A percentile compares a stretch with the other conserved stretches of the same genome.
Conservation (phyloP, 2,329 filamentous ascomycete genomes). For the Colletotrichum horii region DNA sequence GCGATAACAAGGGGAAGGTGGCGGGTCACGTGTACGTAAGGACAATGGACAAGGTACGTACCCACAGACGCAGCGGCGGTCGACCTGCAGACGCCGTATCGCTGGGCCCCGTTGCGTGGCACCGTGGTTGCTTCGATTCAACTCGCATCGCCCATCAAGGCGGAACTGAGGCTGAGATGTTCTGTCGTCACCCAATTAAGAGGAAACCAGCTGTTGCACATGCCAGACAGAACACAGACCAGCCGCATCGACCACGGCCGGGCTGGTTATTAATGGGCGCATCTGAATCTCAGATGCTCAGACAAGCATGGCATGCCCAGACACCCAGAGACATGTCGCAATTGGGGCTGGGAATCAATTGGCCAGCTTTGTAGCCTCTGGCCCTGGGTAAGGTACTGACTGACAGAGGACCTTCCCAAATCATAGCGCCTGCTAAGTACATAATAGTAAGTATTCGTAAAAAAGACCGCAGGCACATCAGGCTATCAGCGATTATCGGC, state of each 20-base stretch:
- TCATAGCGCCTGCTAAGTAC: not conserved
- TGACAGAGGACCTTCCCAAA: not conserved
- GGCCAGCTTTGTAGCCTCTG: not conserved
- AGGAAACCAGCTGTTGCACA: constrained; percentile 16
- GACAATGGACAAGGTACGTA: not conserved
- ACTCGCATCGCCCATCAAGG: not conserved
- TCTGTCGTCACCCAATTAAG: constrained; percentile 2
- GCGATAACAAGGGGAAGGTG: not conserved
- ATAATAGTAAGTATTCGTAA: too few relatives aligned
- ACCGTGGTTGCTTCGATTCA: not conserved
- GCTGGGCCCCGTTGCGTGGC: too few relatives aligned
- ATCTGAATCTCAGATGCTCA: not conserved
- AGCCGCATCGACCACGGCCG: not conserved
- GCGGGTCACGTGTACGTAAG: constrained; percentile 5
- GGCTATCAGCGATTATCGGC: constrained; percentile 2
- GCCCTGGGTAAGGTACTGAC: too few relatives aligned
- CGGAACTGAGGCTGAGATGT: not conserved
- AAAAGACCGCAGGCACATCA: not conserved
- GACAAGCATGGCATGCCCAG: constrained; percentile 7
- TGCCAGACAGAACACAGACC: constrained; percentile 18
- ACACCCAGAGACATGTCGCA: not conserved
- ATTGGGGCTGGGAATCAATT: not conserved
- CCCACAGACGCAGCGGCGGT: not conserved
- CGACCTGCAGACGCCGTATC: not conserved
- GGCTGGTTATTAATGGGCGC: not conserved